These are phyloP conservation scores for Colletotrichum chlorophyti DNA, from an alignment of 2,329 filamentous ascomycete species.

Conservation along the genomic window DNA sequence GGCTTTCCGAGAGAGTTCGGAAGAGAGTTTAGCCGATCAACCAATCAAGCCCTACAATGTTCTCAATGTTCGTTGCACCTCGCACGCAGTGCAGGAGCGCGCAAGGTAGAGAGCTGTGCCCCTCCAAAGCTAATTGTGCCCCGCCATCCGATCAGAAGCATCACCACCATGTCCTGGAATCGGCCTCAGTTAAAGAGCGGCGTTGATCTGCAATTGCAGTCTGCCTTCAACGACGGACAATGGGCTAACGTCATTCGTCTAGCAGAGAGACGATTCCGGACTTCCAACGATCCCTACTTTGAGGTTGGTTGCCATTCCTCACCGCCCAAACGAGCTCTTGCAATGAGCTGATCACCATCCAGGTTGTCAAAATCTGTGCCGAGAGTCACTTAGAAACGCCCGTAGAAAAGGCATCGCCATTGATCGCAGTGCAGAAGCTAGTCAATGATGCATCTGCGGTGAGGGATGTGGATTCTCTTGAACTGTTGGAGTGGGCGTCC, in stretches of 20 bases:
- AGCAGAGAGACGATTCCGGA: conserved; percentile 57
- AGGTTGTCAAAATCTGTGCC: conserved; percentile 57
- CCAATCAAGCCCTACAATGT: conserved; percentile 11
- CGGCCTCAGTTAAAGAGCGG: conserved; percentile 53
- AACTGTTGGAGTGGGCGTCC: conserved; percentile 63
- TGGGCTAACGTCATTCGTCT: conserved; percentile 59
- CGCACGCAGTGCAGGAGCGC: too few species aligned
- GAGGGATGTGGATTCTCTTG: conserved; percentile 57
- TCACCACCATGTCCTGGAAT: conserved; percentile 29
- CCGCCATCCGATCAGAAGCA: conserved; percentile 34
- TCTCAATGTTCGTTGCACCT: too few species aligned
- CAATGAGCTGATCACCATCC: not conserved
- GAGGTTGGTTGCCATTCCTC: conserved; percentile 46
- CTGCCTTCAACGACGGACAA: conserved; percentile 60
- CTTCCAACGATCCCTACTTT: conserved; percentile 61
- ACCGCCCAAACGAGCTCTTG: not conserved
- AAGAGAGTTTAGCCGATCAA: not conserved
- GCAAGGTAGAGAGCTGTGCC: conserved; percentile 24
- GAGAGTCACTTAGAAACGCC: conserved; percentile 60
- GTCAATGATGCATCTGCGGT: conserved; percentile 53
- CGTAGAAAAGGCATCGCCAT: conserved; percentile 50
- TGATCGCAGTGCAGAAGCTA: conserved; percentile 52
- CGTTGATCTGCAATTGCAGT: conserved; percentile 61
- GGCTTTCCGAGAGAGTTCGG: too few species aligned
- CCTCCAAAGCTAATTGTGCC: conserved; percentile 28